Conservation (phyloP, 768 basidiomycete species). For the Rhodosporidiobolus odoratus region DNA sequence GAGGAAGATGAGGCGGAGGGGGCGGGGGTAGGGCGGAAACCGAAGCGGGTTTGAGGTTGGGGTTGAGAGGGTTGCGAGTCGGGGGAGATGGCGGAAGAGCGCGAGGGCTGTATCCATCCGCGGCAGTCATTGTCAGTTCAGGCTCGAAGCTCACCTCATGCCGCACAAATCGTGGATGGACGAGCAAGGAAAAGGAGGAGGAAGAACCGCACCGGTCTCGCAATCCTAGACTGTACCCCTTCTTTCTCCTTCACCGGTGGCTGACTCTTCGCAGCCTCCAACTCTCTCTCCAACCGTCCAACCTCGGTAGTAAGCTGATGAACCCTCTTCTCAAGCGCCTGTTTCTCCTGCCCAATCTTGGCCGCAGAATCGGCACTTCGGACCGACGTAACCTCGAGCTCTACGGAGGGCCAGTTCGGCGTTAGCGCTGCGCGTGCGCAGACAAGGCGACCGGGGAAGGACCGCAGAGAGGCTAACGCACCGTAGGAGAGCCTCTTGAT, state of each 20-base stretch:
- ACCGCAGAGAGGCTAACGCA: not conserved
- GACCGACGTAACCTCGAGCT: conserved; percentile 12
- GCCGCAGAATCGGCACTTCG: conserved; percentile 2
- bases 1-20: too few species aligned
- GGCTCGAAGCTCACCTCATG: too few species aligned
- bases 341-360: conserved; percentile 18
- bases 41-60: conserved; percentile 12
- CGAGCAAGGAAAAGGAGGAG: not conserved
- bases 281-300: conserved; percentile 3
- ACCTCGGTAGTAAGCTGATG: conserved; percentile 21
- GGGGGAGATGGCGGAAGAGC: not conserved
- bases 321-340: conserved; percentile 19
- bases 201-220: conserved; percentile 11
- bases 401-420: not conserved
- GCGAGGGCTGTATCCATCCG: conserved; percentile 23
- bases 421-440: too few species aligned
- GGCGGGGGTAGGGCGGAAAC: not conserved
- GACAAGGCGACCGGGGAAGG: not conserved
- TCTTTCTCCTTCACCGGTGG: conserved; percentile 28
- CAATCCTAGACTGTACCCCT: conserved; percentile 8
- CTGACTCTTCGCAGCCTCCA: too few species aligned
- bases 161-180: too few species aligned
- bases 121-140: too few species aligned
- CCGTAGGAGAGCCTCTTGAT: conserved; percentile 19
- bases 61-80: conserved; percentile 3